These are phyloP conservation scores for Cyberlindnera xishuangbannaensis DNA, from an alignment of 805 yeast genomes.

Conservation along the genomic window DNA sequence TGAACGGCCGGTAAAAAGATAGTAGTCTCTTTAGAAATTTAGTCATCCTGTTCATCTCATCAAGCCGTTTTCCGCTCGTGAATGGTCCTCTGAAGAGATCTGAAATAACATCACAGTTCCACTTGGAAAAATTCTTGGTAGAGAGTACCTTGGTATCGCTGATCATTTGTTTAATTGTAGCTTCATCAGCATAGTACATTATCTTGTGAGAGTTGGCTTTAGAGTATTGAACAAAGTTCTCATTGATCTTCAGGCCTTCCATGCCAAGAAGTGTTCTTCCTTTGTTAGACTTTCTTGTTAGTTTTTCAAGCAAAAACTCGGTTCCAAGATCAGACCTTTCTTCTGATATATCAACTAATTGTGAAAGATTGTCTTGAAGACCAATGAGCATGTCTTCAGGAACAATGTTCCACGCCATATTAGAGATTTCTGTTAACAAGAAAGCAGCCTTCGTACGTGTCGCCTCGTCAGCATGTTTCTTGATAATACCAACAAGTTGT, in stretches of 20 bases:
- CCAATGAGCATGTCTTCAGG: conserved; percentile 39
- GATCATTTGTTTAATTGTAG: conserved; percentile 59
- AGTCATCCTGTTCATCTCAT: conserved; percentile 71
- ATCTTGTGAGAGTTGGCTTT: conserved; percentile 12
- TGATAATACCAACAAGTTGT: conserved; percentile 38
- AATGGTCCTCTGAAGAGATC: conserved; percentile 82
- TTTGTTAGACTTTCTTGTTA: conserved; percentile 33
- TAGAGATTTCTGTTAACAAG: conserved; percentile 56
- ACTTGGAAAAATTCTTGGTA: conserved; percentile 71
- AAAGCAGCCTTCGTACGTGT: conserved; percentile 54
- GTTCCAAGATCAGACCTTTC: conserved; percentile 28
- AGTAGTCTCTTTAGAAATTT: conserved; percentile 79
- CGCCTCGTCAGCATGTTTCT: conserved; percentile 37
- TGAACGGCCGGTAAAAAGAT: conserved; percentile 89
- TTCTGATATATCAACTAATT: no score
- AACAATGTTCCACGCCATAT: conserved; percentile 46
- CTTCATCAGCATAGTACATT: conserved; percentile 42
- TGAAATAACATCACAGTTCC: conserved; percentile 81
- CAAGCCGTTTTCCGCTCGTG: conserved; percentile 62
- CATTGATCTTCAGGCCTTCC: conserved; percentile 19
- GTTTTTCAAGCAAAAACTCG: conserved; percentile 43
- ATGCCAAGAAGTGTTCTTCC: conserved; percentile 33
- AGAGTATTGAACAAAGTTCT: conserved; percentile 23
- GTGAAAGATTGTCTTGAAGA: no score
- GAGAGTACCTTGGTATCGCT: conserved; percentile 64